Base-by-base conservation (phyloP, 305 asterid species). In the Lippia alba region DNA sequence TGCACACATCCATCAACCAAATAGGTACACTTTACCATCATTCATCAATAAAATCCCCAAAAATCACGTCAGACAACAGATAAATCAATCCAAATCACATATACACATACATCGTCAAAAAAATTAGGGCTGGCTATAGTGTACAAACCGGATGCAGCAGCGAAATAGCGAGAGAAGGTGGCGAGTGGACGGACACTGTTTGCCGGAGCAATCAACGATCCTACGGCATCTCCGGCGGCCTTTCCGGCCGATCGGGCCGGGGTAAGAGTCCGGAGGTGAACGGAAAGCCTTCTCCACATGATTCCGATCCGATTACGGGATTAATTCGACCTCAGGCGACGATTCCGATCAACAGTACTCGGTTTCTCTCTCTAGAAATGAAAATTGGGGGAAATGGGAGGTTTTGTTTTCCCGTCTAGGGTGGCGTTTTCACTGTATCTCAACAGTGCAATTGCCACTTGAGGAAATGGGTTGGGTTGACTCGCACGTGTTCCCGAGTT, bases 251-350 rank as follows among this genome's bases (percentile, higher is more conserved):
- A 78, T 72, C 87, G 80, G 66, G 61, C 39, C 48, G 80, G 68
- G 76, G 58, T 65, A 62, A 78, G 53, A 40, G 76, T 48, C 16
- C 83, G 79, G 18, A 80, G 67, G 57, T 80, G 86, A 74, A 64
- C 15, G 20, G 75, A 50, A 44, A 79, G 77, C 78, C 84, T 85
- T 78, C 85, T 79, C 89, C 85, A 84, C 87, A 84, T 84, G 80
- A 58, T 79, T 81, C 39, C 33, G 61, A 68, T 74, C 67, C 51
- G 68, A 71, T 58, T 24, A 32, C 11, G 7, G 57, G 33, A 69
- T 5, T 57, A 33, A 67, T 63, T 32, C 70, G 75, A 49, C 72
- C 74, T 79, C 74, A 62, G 80, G 70, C 41, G 54, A 59, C 69
- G 73, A 57, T 67, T 64, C 50, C 4, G n/a, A 19, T 56, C 34